Conservation (phyloP, 75 land plant species). For the Sequoia sempervirens region DNA sequence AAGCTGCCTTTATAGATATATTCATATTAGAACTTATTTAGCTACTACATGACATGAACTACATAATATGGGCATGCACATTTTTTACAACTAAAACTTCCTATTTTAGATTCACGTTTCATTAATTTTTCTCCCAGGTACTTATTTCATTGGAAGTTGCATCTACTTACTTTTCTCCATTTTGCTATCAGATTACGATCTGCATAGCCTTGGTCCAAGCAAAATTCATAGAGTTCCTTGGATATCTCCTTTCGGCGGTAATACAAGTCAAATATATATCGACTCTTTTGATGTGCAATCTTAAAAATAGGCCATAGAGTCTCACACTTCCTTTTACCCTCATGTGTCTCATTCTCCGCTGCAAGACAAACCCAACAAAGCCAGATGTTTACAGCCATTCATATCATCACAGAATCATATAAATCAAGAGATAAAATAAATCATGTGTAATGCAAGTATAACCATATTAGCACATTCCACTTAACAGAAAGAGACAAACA, state of each 20-base stretch:
- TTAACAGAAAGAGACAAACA: neutral
- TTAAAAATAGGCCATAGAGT: slow-evolving; percentile 90
- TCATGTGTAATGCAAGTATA: neutral
- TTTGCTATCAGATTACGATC: slow-evolving; percentile 84
- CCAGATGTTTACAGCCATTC: neutral
- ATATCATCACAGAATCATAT: slow-evolving; percentile 1
- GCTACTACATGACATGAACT: no score
- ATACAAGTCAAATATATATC: slow-evolving; percentile 81
- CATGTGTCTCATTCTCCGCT: slow-evolving; percentile 92
- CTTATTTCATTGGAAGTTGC: neutral
- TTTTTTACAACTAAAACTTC: no score
- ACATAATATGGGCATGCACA: no score
- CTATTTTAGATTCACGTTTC: no score
- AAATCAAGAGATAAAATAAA: neutral
- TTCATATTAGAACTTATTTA: no score
- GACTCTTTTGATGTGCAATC: slow-evolving; percentile 82
- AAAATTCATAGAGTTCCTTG: slow-evolving; percentile 86
- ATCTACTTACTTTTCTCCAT: slow-evolving; percentile 76
- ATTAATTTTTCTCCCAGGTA: no score
- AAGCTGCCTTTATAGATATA: neutral
- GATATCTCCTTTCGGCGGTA: slow-evolving; percentile 75
- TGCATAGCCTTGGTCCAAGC: slow-evolving; percentile 89
- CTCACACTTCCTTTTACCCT: slow-evolving; percentile 92
- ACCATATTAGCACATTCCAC: neutral
- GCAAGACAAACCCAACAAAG: slow-evolving; percentile 19